A percentile compares a stretch with the other conserved stretches of the same genome.
phyloP scores from a whole-genome alignment of 1,139 yeast genomes.

The Debaryomyces udenii region DNA sequence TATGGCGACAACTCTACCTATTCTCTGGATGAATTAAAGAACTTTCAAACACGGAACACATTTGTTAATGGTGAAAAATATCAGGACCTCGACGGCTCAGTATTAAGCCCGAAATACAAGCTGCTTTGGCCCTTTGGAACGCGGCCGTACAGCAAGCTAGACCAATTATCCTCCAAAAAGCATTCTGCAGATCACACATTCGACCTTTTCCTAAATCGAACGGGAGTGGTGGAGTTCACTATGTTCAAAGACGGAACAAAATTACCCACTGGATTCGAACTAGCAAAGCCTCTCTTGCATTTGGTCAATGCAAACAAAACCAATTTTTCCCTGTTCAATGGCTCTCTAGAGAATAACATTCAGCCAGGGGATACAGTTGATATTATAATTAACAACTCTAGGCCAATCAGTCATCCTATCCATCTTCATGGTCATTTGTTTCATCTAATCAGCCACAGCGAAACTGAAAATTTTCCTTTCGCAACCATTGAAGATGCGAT shows the following conservation, averaged over 20 bases:
- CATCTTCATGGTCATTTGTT: constrained; percentile 42
- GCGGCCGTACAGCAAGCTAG: constrained; percentile 18
- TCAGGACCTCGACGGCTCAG: constrained; percentile 25
- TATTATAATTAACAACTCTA: constrained; percentile 30
- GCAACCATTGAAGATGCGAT: constrained; percentile 27
- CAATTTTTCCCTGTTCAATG: constrained; percentile 10
- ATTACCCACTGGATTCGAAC: constrained; percentile 23
- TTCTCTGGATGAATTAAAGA: constrained; percentile 11
- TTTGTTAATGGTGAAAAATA: constrained; percentile 16
- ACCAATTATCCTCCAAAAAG: constrained; percentile 9
- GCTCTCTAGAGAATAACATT: constrained; percentile 22
- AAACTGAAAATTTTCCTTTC: constrained; percentile 24
- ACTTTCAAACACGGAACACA: constrained; percentile 7
- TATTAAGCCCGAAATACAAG: constrained; percentile 11
- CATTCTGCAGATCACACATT: constrained; percentile 26
- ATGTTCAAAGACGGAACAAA: constrained; percentile 26
- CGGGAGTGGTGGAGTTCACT: constrained; percentile 30
- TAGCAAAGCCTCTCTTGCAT: constrained; percentile 20
- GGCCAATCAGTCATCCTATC: constrained; percentile 33
- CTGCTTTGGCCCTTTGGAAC: constrained; percentile 23
- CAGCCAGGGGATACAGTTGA: constrained; percentile 31
- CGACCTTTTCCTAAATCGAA: constrained; percentile 25
- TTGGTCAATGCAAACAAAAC: neutral
- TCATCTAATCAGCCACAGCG: constrained; percentile 28
- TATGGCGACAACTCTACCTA: constrained; percentile 20